Percentiles rank a stretch among this genome's conserved stretches.
phyloP scores from a whole-genome alignment of 73 alveolate species.

The Symbiodinium natans region DNA sequence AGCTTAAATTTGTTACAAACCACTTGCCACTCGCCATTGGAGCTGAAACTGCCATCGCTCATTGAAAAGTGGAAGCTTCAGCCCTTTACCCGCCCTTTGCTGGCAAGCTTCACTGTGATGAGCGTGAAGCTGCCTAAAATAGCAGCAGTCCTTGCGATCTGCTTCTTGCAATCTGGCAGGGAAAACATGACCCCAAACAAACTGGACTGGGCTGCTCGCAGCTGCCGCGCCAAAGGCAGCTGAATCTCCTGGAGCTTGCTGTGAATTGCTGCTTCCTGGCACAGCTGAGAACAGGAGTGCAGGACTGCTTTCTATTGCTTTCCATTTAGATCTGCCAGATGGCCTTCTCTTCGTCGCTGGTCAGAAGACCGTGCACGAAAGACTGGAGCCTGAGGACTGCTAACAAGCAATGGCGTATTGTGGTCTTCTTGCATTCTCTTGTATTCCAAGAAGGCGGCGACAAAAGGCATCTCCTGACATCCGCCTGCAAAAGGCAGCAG shows the following conservation, averaged over 20 bases:
- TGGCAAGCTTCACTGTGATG: not conserved
- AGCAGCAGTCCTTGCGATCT: not conserved
- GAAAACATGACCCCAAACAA: no score
- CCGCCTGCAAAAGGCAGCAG: not conserved
- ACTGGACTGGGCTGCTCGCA: not conserved
- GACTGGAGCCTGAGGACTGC: not conserved
- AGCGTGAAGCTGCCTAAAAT: not conserved
- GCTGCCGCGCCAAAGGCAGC: conserved; percentile 25
- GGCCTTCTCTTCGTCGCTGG: not conserved
- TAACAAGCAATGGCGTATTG: not conserved
- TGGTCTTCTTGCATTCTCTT: not conserved
- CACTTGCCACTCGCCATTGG: no score
- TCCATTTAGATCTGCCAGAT: no score
- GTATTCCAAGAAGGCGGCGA: not conserved
- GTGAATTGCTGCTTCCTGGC: not conserved
- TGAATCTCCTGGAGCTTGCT: not conserved
- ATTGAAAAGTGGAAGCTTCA: no score
- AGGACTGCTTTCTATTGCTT: no score
- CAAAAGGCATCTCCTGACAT: not conserved
- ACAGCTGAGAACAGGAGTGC: no score
- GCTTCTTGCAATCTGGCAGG: no score
- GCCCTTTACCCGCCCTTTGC: no score
- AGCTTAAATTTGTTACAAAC: no score
- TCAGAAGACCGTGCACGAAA: not conserved
- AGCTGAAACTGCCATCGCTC: no score